Conservation (phyloP, 805 yeast species). For the Lachancea quebecensis region DNA sequence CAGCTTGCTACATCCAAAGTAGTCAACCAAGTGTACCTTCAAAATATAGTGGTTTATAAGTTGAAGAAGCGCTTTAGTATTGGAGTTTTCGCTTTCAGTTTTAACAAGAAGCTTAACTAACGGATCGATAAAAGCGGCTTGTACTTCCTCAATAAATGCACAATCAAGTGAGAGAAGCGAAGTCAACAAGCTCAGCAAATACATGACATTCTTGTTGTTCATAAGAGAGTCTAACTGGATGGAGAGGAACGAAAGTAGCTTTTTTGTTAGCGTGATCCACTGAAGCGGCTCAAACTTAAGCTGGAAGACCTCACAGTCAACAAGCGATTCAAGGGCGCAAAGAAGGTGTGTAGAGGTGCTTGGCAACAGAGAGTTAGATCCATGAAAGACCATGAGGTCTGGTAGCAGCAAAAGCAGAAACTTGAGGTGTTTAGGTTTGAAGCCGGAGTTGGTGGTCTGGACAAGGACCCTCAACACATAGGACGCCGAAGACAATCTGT, state of each 20-base stretch:
- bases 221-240: constrained; percentile 10
- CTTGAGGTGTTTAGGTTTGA: constrained; percentile 23
- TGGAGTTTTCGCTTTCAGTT: constrained; percentile 23
- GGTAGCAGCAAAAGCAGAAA: constrained; percentile 20
- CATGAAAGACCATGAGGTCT: constrained; percentile 15
- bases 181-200: constrained; percentile 22
- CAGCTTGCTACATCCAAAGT: constrained; percentile 33
- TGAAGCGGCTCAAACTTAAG: constrained; percentile 20
- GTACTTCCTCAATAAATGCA: constrained; percentile 16
- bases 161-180: constrained; percentile 23
- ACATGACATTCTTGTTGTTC: constrained; percentile 25
- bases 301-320: constrained; percentile 18
- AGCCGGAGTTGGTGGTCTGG: constrained; percentile 23
- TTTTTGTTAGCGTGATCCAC: constrained; percentile 20
- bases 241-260: constrained; percentile 10
- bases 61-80: constrained; percentile 33
- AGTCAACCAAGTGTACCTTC: constrained; percentile 37
- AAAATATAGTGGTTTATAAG: constrained; percentile 42
- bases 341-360: constrained; percentile 23
- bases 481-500: constrained; percentile 19
- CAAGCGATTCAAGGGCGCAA: constrained; percentile 16
- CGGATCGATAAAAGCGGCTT: constrained; percentile 14
- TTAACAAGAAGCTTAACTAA: constrained; percentile 18
- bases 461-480: constrained; percentile 26
- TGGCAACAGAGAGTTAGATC: constrained; percentile 11